phyloP scores from a whole-genome alignment of 2,329 filamentous ascomycete genomes.

The Ascosphaera aggregata region DNA sequence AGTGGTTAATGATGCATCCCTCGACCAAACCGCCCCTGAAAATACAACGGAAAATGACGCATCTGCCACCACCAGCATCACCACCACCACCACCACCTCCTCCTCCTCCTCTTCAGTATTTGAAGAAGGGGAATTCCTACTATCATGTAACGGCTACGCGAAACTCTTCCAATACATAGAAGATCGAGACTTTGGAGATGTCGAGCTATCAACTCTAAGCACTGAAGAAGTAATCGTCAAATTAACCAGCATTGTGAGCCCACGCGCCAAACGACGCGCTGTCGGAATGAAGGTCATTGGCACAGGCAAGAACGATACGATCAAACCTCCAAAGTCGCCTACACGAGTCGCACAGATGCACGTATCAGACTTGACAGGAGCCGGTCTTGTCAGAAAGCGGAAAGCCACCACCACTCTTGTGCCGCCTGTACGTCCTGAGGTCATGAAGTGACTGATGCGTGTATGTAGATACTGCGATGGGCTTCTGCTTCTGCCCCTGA shows the following conservation, averaged over 20 bases:
- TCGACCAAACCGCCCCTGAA: not conserved
- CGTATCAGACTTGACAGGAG: no score
- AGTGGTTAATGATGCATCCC: constrained; percentile 11
- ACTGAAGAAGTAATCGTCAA: not conserved
- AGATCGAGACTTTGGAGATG: not conserved
- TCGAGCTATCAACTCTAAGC: not conserved
- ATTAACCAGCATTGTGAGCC: not conserved
- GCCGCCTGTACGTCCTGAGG: no score
- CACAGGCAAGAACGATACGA: no score
- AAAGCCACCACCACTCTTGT: no score
- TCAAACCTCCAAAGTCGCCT: no score
- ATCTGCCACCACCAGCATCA: not conserved
- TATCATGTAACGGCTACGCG: not conserved
- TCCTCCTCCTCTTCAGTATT: not conserved
- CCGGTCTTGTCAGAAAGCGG: no score
- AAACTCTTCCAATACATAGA: not conserved
- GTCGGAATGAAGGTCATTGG: no score
- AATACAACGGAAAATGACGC: not conserved
- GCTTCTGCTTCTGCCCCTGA: no score
- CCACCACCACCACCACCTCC: not conserved
- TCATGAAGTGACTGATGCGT: no score
- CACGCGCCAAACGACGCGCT: no score
- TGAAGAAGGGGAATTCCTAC: not conserved
- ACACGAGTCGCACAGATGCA: no score
- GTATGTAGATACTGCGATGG: no score